These are phyloP conservation scores for Gaeumannomyces tritici DNA, from an alignment of 2,329 filamentous ascomycete genomes.

Conservation along the genomic window DNA sequence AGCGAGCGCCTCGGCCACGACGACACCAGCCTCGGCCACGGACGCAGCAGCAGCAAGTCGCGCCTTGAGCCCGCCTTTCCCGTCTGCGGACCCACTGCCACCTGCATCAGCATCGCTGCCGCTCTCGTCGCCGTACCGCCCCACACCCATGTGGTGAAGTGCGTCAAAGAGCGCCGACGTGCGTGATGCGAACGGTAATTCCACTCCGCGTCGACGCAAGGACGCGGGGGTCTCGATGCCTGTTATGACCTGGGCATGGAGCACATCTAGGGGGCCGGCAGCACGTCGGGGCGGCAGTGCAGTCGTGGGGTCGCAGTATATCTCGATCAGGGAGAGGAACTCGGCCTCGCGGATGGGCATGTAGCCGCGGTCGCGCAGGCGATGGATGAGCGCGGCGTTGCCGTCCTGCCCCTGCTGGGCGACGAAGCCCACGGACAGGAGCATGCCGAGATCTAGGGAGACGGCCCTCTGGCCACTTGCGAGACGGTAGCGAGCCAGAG, in stretches of 20 bases:
- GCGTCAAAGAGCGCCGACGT: background rate
- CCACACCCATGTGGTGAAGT: background rate
- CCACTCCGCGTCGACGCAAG: background rate
- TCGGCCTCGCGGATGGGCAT: conserved; percentile 42
- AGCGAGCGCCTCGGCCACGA: conserved; percentile 10
- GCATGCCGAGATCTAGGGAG: conserved; percentile 14
- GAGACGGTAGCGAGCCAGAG: conserved; percentile 14
- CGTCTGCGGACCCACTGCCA: background rate
- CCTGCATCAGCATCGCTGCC: background rate
- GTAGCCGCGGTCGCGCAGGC: conserved; percentile 40
- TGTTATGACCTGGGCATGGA: conserved; percentile 37
- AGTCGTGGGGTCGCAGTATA: background rate
- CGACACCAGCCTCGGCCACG: conserved; percentile 4
- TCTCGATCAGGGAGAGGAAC: conserved; percentile 34
- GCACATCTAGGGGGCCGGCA: conserved; percentile 2
- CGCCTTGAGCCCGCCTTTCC: background rate
- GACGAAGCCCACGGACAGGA: conserved; percentile 33
- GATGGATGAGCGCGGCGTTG: conserved; percentile 25
- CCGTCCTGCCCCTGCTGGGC: conserved; percentile 29
- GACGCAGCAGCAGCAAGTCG: background rate
- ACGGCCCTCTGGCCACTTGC: conserved; percentile 8
- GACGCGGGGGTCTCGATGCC: conserved; percentile 33
- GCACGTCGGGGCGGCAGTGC: background rate
- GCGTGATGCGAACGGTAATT: background rate
- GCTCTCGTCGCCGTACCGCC: background rate